Evolutionary conservation across 164 flowering plant genomes (phyloP).

Genomic region (Magnolia kwangsiensis): DNA sequence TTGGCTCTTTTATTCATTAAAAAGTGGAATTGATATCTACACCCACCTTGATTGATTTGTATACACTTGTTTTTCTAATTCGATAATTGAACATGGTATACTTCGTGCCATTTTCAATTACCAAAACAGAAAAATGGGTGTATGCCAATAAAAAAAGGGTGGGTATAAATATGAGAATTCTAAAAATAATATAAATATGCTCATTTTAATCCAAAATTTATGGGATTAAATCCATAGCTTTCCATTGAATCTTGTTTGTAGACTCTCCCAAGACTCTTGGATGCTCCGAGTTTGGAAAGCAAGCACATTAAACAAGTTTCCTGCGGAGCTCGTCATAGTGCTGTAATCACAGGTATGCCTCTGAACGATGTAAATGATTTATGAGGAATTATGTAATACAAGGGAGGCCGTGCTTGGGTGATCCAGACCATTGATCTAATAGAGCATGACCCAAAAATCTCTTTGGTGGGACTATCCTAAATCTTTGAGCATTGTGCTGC

Average conservation of each 20-base stretch:
- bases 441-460: too few species aligned
- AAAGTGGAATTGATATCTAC: too few species aligned
- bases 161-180: neutral
- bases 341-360: slow-evolving; percentile 59
- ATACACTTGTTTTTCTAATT: neutral
- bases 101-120: neutral
- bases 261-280: slow-evolving; percentile 81
- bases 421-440: too few species aligned
- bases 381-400: neutral
- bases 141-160: neutral
- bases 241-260: slow-evolving; percentile 23
- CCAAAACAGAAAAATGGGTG: neutral
- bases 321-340: slow-evolving; percentile 95
- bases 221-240: neutral
- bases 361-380: neutral
- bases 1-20: too few species aligned
- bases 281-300: slow-evolving; percentile 72
- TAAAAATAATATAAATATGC: neutral
- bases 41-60: neutral
- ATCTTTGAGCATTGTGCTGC: too few species aligned
- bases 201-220: neutral
- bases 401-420: too few species aligned
- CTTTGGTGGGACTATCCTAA: too few species aligned
- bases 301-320: slow-evolving; percentile 59
- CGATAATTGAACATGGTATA: neutral